Percentiles rank a stretch among this genome's conserved stretches.
Evolutionary conservation across 169 alveolate species (phyloP).

Genomic region (Eimeria acervulina): DNA sequence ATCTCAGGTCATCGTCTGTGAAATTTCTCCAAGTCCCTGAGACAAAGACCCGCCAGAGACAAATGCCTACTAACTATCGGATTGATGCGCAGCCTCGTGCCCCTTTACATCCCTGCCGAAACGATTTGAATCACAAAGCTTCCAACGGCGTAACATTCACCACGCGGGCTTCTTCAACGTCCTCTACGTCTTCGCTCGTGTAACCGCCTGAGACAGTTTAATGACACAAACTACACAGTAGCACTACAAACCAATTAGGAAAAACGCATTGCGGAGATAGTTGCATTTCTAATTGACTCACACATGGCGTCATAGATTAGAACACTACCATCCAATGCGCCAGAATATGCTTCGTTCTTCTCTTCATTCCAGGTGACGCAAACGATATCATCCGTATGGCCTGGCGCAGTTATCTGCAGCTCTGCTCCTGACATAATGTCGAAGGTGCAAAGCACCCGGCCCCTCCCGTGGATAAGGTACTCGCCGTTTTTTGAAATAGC

Average conservation of each 20-base stretch:
- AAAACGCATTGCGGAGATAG: too few relatives aligned
- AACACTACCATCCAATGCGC: slow-evolving; percentile 48
- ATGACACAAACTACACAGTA: neutral
- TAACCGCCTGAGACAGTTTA: slow-evolving; percentile 10
- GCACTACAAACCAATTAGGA: neutral
- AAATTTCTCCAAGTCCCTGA: neutral
- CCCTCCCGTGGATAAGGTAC: slow-evolving; percentile 61
- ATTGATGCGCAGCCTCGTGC: neutral
- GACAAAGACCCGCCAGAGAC: neutral
- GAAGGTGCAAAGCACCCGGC: slow-evolving; percentile 66
- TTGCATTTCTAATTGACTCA: neutral
- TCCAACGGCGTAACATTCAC: slow-evolving; percentile 1
- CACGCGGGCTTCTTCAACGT: neutral
- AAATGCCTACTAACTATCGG: neutral
- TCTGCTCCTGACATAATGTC: slow-evolving; percentile 56
- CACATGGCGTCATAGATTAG: slow-evolving; percentile 43
- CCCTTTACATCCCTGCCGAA: neutral
- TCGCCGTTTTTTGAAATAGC: slow-evolving; percentile 55
- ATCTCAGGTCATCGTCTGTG: neutral
- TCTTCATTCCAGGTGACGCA: slow-evolving; percentile 71
- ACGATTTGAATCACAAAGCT: neutral
- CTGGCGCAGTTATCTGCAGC: slow-evolving; percentile 27
- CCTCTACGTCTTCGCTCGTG: slow-evolving; percentile 35
- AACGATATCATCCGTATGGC: slow-evolving; percentile 28
- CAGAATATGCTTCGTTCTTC: slow-evolving; percentile 68